Evolutionary conservation across 2,329 filamentous ascomycete species (phyloP).

Genomic region (Fusarium brevicatenulatum): DNA sequence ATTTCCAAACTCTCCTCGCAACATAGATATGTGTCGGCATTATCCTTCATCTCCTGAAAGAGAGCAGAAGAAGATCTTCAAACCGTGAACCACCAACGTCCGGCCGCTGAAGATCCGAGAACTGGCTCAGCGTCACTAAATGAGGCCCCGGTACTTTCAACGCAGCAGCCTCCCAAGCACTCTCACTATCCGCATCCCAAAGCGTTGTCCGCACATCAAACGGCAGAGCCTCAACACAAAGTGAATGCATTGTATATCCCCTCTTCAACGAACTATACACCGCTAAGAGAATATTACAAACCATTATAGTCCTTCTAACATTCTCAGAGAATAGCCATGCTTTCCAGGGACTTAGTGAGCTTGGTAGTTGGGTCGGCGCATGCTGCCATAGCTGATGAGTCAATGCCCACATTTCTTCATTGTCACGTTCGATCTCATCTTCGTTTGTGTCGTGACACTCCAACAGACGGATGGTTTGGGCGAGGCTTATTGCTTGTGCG

Average conservation of each 20-base stretch:
- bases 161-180: background rate
- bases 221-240: slow-evolving; percentile 4
- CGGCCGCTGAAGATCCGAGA: background rate
- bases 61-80: background rate
- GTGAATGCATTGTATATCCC: slow-evolving; percentile 9
- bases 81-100: background rate
- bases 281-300: background rate
- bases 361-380: background rate
- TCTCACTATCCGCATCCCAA: background rate
- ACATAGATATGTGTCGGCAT: fast-evolving
- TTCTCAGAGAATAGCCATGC: slow-evolving; percentile 14
- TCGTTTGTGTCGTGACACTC: background rate
- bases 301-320: background rate
- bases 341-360: slow-evolving; percentile 2
- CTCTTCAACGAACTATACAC: slow-evolving; percentile 2
- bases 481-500: background rate
- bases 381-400: background rate
- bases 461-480: background rate
- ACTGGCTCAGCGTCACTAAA: background rate
- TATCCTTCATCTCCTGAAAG: background rate
- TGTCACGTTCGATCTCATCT: background rate
- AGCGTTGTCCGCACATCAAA: slow-evolving; percentile 2
- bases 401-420: background rate
- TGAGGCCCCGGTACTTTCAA: fast-evolving
- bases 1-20: fast-evolving